Evolutionary conservation across 208 protist genomes (phyloP).

Genomic region (Leishmania arabica): DNA sequence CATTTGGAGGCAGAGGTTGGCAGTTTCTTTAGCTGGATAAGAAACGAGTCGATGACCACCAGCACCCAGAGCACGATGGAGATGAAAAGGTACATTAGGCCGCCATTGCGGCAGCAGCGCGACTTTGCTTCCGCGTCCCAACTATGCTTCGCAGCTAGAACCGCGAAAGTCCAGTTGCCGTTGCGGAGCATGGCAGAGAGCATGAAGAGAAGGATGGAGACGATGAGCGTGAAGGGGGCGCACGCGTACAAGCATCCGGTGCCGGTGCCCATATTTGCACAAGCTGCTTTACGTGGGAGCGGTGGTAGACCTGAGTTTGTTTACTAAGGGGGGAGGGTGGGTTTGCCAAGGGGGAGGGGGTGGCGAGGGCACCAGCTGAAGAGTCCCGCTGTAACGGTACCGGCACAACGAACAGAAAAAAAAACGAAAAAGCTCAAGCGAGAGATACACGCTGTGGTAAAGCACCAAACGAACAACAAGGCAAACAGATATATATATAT

Average conservation of each 20-base stretch:
- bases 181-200: constrained; percentile 37
- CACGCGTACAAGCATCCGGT: constrained; percentile 36
- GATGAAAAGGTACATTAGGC: constrained; percentile 45
- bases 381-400: neutral
- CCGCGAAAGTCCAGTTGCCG: constrained; percentile 60
- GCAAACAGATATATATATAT: too few relatives aligned
- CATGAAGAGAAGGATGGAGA: constrained; percentile 46
- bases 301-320: neutral
- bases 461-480: too few relatives aligned
- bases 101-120: constrained; percentile 43
- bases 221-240: constrained; percentile 42
- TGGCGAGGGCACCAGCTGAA: neutral
- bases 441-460: too few relatives aligned
- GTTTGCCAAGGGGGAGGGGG: neutral
- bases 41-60: constrained; percentile 16
- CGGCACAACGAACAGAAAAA: neutral
- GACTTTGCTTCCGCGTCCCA: constrained; percentile 58
- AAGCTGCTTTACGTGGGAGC: neutral
- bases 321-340: neutral
- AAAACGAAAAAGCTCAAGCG: neutral
- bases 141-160: constrained; percentile 48
- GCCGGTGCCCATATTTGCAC: constrained; percentile 10
- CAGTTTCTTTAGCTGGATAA: constrained; percentile 24
- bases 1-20: neutral
- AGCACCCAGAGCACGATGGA: constrained; percentile 39